Evolutionary conservation across 352 stramenopile species (phyloP).

Genomic region (Pythium folliculosum): DNA sequence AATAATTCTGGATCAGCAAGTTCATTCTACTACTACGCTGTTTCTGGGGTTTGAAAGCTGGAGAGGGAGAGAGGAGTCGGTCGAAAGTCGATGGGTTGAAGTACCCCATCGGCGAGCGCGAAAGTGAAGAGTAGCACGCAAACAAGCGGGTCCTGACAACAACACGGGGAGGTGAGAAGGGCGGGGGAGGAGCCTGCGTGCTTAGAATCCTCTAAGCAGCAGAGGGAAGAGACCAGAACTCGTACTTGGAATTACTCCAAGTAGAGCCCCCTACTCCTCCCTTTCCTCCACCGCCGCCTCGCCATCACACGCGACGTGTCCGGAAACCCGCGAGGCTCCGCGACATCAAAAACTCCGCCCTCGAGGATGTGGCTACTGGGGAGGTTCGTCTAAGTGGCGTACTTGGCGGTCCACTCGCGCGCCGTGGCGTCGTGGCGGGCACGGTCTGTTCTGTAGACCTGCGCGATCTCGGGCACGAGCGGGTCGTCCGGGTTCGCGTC

Average conservation of each 20-base stretch:
- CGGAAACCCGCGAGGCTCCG: background rate
- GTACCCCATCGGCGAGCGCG: constrained; percentile 13
- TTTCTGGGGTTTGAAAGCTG: constrained; percentile 30
- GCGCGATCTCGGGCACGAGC: constrained; percentile 90
- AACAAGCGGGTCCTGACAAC: background rate
- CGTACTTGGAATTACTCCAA: background rate
- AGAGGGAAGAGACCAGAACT: background rate
- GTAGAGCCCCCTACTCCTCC: background rate
- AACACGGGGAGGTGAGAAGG: background rate
- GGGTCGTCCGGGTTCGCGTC: constrained; percentile 99
- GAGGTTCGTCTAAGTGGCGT: constrained; percentile 93
- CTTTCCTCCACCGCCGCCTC: background rate
- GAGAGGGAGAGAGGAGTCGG: constrained; percentile 16
- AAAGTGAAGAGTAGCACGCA: constrained; percentile 4
- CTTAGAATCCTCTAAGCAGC: background rate
- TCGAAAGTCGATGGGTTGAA: constrained; percentile 20
- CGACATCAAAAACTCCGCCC: constrained; percentile 17
- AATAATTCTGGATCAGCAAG: constrained; percentile 27
- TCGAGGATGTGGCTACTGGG: constrained; percentile 5
- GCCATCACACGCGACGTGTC: constrained; percentile 1
- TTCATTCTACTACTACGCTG: constrained; percentile 36
- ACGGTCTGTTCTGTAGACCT: constrained; percentile 95
- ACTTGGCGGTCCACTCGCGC: constrained; percentile 98
- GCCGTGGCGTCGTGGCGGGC: constrained; percentile 94
- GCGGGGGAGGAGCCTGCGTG: background rate